These are phyloP conservation scores for Aquilaria agallochum DNA, from an alignment of 441 rosid genomes.

Conservation along the genomic window DNA sequence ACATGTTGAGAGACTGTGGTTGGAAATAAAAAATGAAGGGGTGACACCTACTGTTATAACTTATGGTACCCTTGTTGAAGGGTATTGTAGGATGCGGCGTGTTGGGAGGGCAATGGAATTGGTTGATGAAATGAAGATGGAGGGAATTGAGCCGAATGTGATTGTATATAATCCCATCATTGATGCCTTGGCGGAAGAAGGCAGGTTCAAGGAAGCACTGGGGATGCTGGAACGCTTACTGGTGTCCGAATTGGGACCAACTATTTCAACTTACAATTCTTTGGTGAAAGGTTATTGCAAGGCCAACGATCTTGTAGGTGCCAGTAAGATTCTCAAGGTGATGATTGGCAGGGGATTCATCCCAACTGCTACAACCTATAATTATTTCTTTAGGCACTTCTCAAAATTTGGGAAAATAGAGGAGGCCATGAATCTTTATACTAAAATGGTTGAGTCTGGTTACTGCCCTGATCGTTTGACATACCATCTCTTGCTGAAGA, in stretches of 20 bases:
- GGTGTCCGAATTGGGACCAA: conserved; percentile 65
- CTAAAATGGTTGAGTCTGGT: conserved; percentile 75
- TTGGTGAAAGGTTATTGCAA: conserved; percentile 77
- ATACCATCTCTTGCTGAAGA: conserved; percentile 74
- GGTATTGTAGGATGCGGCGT: conserved; percentile 64
- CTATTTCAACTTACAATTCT: conserved; percentile 75
- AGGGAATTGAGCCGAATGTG: conserved; percentile 54
- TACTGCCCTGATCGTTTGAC: conserved; percentile 66
- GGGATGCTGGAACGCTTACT: conserved; percentile 69
- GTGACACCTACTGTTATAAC: conserved; percentile 65
- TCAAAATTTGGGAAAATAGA: conserved; percentile 53
- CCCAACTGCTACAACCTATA: conserved; percentile 74
- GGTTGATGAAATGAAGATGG: conserved; percentile 64
- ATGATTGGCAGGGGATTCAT: conserved; percentile 61
- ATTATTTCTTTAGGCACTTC: conserved; percentile 71
- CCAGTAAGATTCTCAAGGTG: conserved; percentile 68
- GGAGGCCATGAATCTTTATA: conserved; percentile 73
- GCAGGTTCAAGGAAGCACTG: conserved; percentile 62
- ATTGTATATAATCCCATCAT: conserved; percentile 67
- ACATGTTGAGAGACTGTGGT: conserved; percentile 73
- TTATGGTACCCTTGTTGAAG: conserved; percentile 79
- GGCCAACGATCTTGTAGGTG: conserved; percentile 66
- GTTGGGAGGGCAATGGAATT: conserved; percentile 62
- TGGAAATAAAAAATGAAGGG: conserved; percentile 46
- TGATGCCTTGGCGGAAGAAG: conserved; percentile 75